These are phyloP conservation scores for Sphaerobolus stellatus DNA, from an alignment of 1,284 basidiomycete genomes.

Conservation along the genomic window DNA sequence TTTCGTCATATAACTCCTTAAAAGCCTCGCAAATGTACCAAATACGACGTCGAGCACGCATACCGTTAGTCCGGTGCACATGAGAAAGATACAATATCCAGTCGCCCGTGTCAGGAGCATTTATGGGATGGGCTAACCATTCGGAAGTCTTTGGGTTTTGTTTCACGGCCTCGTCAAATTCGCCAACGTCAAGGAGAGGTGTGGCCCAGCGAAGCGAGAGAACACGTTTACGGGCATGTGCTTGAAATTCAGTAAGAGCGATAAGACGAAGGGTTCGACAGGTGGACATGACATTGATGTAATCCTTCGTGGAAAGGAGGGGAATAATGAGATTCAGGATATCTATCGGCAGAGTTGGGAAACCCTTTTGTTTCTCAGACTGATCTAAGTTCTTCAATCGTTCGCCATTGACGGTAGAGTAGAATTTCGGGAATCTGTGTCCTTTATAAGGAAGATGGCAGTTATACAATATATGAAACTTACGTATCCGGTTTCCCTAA, in stretches of 20 bases:
- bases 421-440: conserved; percentile 26
- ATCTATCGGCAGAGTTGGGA: conserved; percentile 24
- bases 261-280: conserved; percentile 27
- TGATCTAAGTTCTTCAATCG: too few species aligned
- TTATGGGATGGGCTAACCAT: conserved; percentile 21
- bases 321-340: conserved; percentile 23
- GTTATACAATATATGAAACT: conserved; percentile 2
- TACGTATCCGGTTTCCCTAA: conserved; percentile 24
- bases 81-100: conserved; percentile 28
- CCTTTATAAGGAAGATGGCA: neutral
- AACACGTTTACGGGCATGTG: conserved; percentile 23
- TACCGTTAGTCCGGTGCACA: conserved; percentile 24
- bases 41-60: conserved; percentile 27
- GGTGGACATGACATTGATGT: conserved; percentile 23
- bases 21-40: conserved; percentile 19
- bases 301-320: conserved; percentile 21
- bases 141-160: too few species aligned
- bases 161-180: conserved; percentile 15
- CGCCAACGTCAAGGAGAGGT: conserved; percentile 16
- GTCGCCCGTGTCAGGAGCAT: conserved; percentile 22
- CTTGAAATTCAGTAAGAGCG: conserved; percentile 28
- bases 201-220: conserved; percentile 28
- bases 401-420: too few species aligned
- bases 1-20: too few species aligned
- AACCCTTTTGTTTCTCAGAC: too few species aligned